Evolutionary conservation across 768 basidiomycete genomes (phyloP).

Genomic region (Tricholoma sp.): DNA sequence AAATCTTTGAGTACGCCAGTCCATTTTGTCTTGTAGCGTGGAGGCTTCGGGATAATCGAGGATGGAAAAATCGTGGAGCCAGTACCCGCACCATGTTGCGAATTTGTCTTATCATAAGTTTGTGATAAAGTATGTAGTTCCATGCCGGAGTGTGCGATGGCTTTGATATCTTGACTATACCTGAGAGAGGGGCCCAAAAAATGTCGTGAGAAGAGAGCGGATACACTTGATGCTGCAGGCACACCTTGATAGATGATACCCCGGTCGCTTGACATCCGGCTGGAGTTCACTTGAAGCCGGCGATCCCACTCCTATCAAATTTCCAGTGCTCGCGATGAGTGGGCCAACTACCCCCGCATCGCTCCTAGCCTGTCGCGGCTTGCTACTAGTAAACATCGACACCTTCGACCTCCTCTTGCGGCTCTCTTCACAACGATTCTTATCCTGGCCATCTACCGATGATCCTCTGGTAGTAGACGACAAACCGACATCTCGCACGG

Average conservation of each 20-base stretch:
- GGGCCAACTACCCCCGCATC: constrained; percentile 64
- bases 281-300: constrained; percentile 43
- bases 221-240: constrained; percentile 1
- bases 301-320: constrained; percentile 56
- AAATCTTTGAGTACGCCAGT: constrained; percentile 26
- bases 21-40: constrained; percentile 3
- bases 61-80: constrained; percentile 9
- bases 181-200: constrained; percentile 5
- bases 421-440: background rate
- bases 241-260: constrained; percentile 64
- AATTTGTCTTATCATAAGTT: background rate
- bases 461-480: background rate
- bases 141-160: background rate
- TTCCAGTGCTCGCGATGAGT: constrained; percentile 65
- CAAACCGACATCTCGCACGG: background rate
- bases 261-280: constrained; percentile 57
- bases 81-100: background rate
- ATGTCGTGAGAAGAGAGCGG: too few species aligned
- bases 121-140: background rate
- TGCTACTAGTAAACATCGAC: constrained; percentile 5
- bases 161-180: constrained; percentile 18
- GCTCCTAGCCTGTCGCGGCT: constrained; percentile 34
- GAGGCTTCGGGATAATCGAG: constrained; percentile 3
- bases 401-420: background rate
- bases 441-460: constrained; percentile 1